Evolutionary conservation across 805 yeast genomes (phyloP).

Genomic region (Wickerhamiella lipophila): DNA sequence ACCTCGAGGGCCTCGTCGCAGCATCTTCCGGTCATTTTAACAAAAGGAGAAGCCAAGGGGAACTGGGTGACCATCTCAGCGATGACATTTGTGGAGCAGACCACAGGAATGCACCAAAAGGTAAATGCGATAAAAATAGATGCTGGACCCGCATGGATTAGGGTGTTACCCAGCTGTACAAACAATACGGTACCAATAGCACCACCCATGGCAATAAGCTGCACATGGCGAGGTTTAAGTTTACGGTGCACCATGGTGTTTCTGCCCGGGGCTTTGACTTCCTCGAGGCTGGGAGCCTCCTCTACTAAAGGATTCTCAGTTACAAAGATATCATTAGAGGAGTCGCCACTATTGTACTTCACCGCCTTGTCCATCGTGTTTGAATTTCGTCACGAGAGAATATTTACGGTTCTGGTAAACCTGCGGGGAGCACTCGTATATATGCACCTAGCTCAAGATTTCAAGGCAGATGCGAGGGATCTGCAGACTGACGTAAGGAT

Average conservation of each 20-base stretch:
- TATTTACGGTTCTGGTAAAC: not conserved
- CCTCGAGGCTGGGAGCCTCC: not conserved
- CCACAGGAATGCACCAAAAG: slow-evolving; percentile 57
- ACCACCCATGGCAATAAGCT: slow-evolving; percentile 24
- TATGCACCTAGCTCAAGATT: not conserved
- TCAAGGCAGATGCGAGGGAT: not conserved
- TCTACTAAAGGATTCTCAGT: slow-evolving; percentile 3
- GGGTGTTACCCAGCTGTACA: slow-evolving; percentile 30
- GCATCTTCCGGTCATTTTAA: slow-evolving; percentile 60
- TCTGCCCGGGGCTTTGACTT: not conserved
- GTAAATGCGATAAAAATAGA: slow-evolving; percentile 51
- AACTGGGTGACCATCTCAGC: slow-evolving; percentile 71
- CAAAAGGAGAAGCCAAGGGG: slow-evolving; percentile 68
- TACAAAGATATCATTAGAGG: slow-evolving; percentile 1
- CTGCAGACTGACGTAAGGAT: not conserved
- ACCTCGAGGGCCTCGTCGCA: slow-evolving; percentile 65
- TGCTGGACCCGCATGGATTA: slow-evolving; percentile 58
- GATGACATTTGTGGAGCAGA: slow-evolving; percentile 52
- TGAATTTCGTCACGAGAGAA: not conserved
- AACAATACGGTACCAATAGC: slow-evolving; percentile 23
- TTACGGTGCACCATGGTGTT: slow-evolving; percentile 24
- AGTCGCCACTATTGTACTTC: not conserved
- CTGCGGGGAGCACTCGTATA: not conserved
- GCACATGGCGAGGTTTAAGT: slow-evolving; percentile 32
- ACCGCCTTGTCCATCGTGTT: not conserved